Evolutionary conservation across 495 filamentous ascomycete genomes (phyloP).

Genomic region (Neurospora discreta): DNA sequence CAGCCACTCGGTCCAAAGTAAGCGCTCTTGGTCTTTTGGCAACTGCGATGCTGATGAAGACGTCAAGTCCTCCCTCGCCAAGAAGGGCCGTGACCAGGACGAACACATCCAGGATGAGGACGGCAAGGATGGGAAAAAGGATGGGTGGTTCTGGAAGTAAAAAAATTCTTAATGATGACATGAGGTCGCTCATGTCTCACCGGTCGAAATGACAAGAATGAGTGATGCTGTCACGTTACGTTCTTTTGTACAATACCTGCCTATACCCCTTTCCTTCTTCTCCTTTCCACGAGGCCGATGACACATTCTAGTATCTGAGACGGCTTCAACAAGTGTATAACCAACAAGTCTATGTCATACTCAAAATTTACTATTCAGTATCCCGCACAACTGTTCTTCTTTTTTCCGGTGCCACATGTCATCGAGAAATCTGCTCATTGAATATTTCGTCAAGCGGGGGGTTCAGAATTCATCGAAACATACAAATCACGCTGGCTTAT

Average conservation of each 20-base stretch:
- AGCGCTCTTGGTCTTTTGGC: neutral
- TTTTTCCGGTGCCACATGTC: too few species aligned
- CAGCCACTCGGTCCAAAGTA: neutral
- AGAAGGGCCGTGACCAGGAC: neutral
- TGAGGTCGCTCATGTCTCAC: neutral
- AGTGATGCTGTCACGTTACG: neutral
- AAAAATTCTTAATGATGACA: neutral
- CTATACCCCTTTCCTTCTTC: neutral
- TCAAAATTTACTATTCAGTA: neutral
- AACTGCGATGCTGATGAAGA: neutral
- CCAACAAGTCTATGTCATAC: neutral
- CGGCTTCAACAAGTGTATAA: neutral
- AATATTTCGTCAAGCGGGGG: too few species aligned
- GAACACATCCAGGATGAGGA: neutral
- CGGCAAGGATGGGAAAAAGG: neutral
- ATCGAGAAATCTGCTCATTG: too few species aligned
- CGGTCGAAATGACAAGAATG: neutral
- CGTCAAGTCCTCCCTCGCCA: neutral
- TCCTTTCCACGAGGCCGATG: neutral
- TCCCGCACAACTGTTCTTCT: too few species aligned
- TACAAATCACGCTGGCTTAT: neutral
- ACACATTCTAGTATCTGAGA: neutral
- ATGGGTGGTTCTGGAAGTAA: neutral
- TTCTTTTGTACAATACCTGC: neutral
- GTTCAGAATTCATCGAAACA: too few species aligned